Evolutionary conservation across 2,329 filamentous ascomycete species (phyloP).

Genomic region (Aspergillus chevalieri): DNA sequence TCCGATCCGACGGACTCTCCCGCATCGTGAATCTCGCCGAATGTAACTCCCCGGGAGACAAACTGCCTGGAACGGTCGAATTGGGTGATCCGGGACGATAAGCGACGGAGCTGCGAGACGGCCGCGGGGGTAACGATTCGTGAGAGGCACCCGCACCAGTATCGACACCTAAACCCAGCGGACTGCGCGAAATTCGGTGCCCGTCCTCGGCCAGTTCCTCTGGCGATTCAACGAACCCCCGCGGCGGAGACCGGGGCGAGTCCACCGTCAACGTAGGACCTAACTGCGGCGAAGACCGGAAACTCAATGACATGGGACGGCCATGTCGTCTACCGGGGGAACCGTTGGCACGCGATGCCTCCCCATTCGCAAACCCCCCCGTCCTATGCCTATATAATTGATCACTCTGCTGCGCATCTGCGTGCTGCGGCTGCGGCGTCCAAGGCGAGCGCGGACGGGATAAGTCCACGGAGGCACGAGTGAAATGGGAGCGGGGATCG

Average conservation of each 20-base stretch:
- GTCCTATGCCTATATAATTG: slow-evolving; percentile 11
- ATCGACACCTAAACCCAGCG: background rate
- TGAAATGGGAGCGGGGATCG: slow-evolving; percentile 14
- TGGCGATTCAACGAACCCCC: slow-evolving; percentile 38
- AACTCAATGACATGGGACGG: slow-evolving; percentile 40
- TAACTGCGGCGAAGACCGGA: slow-evolving; percentile 37
- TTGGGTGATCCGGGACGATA: slow-evolving; percentile 29
- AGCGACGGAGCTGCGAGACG: slow-evolving; percentile 10
- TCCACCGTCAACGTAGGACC: slow-evolving; percentile 39
- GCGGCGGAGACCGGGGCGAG: slow-evolving; percentile 39
- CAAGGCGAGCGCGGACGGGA: slow-evolving; percentile 37
- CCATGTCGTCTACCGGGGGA: slow-evolving; percentile 57
- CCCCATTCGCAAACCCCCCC: slow-evolving; percentile 12
- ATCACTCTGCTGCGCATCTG: slow-evolving; percentile 14
- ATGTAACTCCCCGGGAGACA: slow-evolving; percentile 14
- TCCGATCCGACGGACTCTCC: slow-evolving; percentile 22
- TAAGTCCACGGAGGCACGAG: slow-evolving; percentile 38
- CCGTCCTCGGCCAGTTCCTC: slow-evolving; percentile 61
- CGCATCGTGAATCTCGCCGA: slow-evolving; percentile 8
- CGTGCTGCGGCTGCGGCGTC: slow-evolving; percentile 9
- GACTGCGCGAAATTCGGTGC: slow-evolving; percentile 28
- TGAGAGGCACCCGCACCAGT: slow-evolving; percentile 14
- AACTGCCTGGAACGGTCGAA: slow-evolving; percentile 13
- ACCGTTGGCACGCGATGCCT: slow-evolving; percentile 20
- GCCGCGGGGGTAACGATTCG: slow-evolving; percentile 18